Percentiles rank a stretch among this genome's conserved stretches.
phyloP scores from a whole-genome alignment of 495 filamentous ascomycete species.

The Penicillium arizonense region DNA sequence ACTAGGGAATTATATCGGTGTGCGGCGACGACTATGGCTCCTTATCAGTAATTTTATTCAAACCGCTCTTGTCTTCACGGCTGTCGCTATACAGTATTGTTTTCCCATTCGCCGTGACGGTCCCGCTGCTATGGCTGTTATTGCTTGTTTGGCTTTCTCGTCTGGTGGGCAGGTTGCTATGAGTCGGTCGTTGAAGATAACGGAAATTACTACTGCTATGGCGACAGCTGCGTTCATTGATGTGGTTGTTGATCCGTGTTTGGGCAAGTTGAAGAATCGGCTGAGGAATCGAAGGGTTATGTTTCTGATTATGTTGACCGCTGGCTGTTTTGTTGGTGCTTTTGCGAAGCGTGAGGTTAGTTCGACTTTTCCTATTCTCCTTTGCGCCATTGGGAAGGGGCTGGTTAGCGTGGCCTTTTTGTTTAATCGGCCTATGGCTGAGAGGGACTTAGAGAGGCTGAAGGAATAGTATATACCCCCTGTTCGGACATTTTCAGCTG shows the following conservation, averaged over 20 bases:
- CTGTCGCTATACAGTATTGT: slow-evolving; percentile 46
- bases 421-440: slow-evolving; percentile 16
- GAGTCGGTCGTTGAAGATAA: slow-evolving; percentile 51
- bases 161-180: slow-evolving; percentile 60
- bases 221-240: slow-evolving; percentile 65
- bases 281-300: slow-evolving; percentile 48
- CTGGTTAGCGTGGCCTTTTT: slow-evolving; percentile 13
- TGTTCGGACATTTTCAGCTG: neutral
- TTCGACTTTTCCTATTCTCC: slow-evolving; percentile 17
- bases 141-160: slow-evolving; percentile 54
- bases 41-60: slow-evolving; percentile 51
- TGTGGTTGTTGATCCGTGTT: slow-evolving; percentile 51
- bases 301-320: slow-evolving; percentile 49
- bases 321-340: slow-evolving; percentile 55
- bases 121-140: slow-evolving; percentile 34
- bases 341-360: slow-evolving; percentile 14
- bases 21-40: slow-evolving; percentile 50
- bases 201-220: slow-evolving; percentile 67
- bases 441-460: neutral
- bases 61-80: slow-evolving; percentile 51
- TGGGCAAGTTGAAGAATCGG: slow-evolving; percentile 45
- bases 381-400: slow-evolving; percentile 20
- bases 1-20: slow-evolving; percentile 50
- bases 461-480: neutral
- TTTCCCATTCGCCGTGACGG: slow-evolving; percentile 31